Conservation (phyloP, 768 basidiomycete genomes). For the Hemileccinum rubropunctum region DNA sequence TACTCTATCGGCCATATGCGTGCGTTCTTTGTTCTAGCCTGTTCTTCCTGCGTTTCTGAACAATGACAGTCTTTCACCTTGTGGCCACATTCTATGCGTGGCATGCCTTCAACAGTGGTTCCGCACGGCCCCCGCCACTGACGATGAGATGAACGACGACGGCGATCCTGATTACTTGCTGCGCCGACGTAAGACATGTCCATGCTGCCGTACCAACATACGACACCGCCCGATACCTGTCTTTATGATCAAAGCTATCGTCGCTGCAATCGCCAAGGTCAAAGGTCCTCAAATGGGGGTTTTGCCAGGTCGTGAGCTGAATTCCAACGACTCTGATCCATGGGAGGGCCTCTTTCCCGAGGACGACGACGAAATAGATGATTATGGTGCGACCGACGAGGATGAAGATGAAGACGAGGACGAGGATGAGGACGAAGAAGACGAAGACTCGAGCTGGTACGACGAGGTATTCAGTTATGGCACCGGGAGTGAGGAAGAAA, state of each 20-base stretch:
- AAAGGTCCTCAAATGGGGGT: constrained; percentile 28
- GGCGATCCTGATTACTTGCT: constrained; percentile 45
- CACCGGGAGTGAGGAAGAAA: constrained; percentile 33
- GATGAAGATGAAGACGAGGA: constrained; percentile 23
- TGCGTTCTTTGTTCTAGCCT: constrained; percentile 35
- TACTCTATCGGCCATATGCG: constrained; percentile 63
- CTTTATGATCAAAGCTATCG: constrained; percentile 64
- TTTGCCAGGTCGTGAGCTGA: constrained; percentile 23
- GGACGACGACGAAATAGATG: constrained; percentile 43
- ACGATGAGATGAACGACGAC: constrained; percentile 44
- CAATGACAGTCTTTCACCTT: constrained; percentile 57
- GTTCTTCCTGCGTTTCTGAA: constrained; percentile 6
- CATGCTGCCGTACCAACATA: constrained; percentile 62
- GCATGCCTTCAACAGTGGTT: constrained; percentile 77
- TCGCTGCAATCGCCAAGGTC: constrained; percentile 45
- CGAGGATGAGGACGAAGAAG: constrained; percentile 27
- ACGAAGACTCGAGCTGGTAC: constrained; percentile 31
- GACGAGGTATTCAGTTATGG: constrained; percentile 37
- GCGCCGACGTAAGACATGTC: constrained; percentile 66
- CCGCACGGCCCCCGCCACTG: constrained; percentile 54
- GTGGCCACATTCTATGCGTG: constrained; percentile 77
- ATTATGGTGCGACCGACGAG: constrained; percentile 26
- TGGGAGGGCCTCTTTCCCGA: constrained; percentile 69
- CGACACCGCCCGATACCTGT: constrained; percentile 61
- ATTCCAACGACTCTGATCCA: constrained; percentile 50